These are phyloP conservation scores for Chlamydomonas incerta DNA, from an alignment of 139 green algal species.

Conservation along the genomic window DNA sequence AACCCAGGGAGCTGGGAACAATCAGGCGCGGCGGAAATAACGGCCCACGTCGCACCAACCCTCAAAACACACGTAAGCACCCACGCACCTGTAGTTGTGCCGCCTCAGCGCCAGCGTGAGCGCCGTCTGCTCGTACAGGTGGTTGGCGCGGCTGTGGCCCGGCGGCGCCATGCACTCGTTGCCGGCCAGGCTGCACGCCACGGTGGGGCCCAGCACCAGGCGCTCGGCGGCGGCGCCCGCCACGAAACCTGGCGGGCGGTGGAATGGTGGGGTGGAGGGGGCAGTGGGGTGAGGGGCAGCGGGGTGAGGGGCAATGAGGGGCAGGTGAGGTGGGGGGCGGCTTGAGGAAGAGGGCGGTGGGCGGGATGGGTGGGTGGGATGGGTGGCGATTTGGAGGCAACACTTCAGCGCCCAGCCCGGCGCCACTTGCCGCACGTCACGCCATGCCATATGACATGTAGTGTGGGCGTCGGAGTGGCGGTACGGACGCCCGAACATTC, in stretches of 20 bases:
- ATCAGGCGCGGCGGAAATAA: no score
- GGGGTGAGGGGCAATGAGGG: neutral
- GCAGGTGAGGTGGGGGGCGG: neutral
- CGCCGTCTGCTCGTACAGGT: constrained; percentile 57
- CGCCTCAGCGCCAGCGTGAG: constrained; percentile 41
- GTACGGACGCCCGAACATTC: no score
- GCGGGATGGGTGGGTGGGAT: no score
- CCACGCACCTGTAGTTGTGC: constrained; percentile 9
- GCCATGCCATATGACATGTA: no score
- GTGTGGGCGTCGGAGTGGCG: no score
- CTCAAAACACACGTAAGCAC: neutral
- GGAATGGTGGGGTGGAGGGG: neutral
- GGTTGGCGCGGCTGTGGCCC: constrained; percentile 39
- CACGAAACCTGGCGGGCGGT: constrained; percentile 10
- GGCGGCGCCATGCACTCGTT: constrained; percentile 44
- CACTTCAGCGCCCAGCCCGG: no score
- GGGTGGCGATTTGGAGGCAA: no score
- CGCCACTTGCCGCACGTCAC: no score
- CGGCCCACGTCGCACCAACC: neutral
- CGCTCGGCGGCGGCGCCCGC: constrained; percentile 30
- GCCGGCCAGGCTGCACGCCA: constrained; percentile 43
- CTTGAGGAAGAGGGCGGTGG: no score
- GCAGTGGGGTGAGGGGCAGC: neutral
- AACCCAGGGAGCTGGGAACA: no score
- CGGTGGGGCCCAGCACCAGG: constrained; percentile 43